Percentiles rank a stretch among this genome's conserved stretches.
Conservation (phyloP, 1,284 basidiomycete genomes). For the Sporisorium scitamineum region DNA sequence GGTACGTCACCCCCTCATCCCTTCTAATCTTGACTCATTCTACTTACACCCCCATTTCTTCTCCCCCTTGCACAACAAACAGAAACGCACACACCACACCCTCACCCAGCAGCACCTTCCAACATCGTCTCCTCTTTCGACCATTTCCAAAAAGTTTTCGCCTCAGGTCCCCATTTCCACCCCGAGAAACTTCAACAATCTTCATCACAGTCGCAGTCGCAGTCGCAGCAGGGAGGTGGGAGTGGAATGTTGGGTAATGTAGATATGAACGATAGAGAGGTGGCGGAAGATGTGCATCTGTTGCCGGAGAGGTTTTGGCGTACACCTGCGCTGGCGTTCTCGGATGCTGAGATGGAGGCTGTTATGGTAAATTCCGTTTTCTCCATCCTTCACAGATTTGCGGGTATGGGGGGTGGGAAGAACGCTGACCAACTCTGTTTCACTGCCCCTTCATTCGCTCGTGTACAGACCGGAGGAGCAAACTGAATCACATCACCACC, state of each 20-base stretch:
- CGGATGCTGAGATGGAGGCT: slow-evolving; percentile 64
- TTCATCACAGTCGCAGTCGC: neutral
- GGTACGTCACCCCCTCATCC: slow-evolving; percentile 27
- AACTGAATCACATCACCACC: slow-evolving; percentile 12
- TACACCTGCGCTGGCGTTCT: slow-evolving; percentile 53
- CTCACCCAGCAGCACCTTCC: slow-evolving; percentile 66
- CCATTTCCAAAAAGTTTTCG: slow-evolving; percentile 61
- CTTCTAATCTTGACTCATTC: neutral
- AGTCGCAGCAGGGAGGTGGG: neutral
- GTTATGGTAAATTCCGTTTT: slow-evolving; percentile 58
- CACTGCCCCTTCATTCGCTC: neutral
- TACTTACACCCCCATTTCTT: neutral
- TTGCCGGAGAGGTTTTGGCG: slow-evolving; percentile 65
- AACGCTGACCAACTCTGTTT: slow-evolving; percentile 3
- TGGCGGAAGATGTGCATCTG: slow-evolving; percentile 37
- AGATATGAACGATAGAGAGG: slow-evolving; percentile 35
- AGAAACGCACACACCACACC: slow-evolving; percentile 60
- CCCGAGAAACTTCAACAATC: slow-evolving; percentile 55
- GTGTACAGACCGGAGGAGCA: slow-evolving; percentile 38
- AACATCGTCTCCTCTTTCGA: slow-evolving; percentile 54
- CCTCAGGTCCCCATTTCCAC: slow-evolving; percentile 66
- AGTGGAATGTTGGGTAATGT: slow-evolving; percentile 20
- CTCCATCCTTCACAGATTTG: neutral
- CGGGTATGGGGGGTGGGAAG: neutral
- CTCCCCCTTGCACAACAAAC: neutral